These are phyloP conservation scores for Ulota crispa DNA, from an alignment of 225 moss, liverwort and hornwort genomes.

Conservation along the genomic window DNA sequence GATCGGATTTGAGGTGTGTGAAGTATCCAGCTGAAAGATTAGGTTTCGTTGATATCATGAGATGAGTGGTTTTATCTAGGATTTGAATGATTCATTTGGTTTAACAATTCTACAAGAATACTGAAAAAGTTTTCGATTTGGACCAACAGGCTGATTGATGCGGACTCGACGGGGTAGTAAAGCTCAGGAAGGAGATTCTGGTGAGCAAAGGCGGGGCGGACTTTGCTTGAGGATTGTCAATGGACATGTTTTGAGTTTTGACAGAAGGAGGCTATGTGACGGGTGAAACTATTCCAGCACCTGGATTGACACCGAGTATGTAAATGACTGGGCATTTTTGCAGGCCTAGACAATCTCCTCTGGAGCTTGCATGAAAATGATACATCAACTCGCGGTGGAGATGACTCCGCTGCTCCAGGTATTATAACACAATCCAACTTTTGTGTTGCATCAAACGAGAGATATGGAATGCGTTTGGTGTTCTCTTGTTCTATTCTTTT, in stretches of 20 bases:
- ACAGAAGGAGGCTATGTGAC: background rate
- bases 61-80: background rate
- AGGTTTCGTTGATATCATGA: background rate
- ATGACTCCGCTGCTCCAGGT: conserved; percentile 55
- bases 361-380: conserved; percentile 58
- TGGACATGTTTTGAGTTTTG: background rate
- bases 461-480: background rate
- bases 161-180: conserved; percentile 56
- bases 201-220: conserved; percentile 23
- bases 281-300: background rate
- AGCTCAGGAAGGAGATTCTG: conserved; percentile 49
- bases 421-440: background rate
- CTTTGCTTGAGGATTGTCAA: conserved; percentile 1
- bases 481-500: conserved; percentile 11
- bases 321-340: conserved; percentile 5
- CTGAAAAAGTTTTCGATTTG: background rate
- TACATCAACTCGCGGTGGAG: conserved; percentile 35
- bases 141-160: conserved; percentile 47
- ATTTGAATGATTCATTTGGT: background rate
- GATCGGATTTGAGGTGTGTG: background rate
- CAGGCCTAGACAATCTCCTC: conserved; percentile 60
- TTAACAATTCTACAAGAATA: background rate
- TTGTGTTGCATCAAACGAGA: background rate
- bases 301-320: background rate
- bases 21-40: background rate